A percentile compares a stretch with the other conserved stretches of the same genome.
Evolutionary conservation across 352 stramenopile species (phyloP).

Genomic region (Phytopythium montanum): DNA sequence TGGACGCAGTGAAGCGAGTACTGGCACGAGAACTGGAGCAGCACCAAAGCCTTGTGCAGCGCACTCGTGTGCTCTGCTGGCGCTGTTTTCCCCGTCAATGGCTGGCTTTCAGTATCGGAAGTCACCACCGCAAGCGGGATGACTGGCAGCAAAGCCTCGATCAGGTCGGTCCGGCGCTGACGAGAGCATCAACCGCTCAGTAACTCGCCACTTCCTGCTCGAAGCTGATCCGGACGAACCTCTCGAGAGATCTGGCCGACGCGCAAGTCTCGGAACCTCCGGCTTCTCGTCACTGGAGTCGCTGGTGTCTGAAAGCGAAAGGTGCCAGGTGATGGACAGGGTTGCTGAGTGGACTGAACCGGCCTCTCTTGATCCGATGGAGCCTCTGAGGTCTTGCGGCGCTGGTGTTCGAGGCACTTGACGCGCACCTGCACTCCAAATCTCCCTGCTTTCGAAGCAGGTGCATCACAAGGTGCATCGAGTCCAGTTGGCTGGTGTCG

Average conservation of each 20-base stretch:
- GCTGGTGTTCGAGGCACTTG: not conserved
- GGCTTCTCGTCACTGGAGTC: constrained; percentile 12
- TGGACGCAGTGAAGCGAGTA: constrained; percentile 46
- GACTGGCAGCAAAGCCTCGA: constrained; percentile 35
- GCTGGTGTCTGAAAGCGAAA: constrained; percentile 33
- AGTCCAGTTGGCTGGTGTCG: not conserved
- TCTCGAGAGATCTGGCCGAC: constrained; percentile 34
- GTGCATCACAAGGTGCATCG: too few species aligned
- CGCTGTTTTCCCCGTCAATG: not conserved
- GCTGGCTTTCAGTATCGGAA: not conserved
- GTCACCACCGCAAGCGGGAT: constrained; percentile 23
- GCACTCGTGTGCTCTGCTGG: not conserved
- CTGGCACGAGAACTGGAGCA: constrained; percentile 66
- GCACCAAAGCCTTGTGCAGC: constrained; percentile 22
- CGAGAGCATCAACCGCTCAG: not conserved
- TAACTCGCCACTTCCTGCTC: not conserved
- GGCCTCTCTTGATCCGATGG: not conserved
- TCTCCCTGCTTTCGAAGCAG: not conserved
- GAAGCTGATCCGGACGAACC: constrained; percentile 10
- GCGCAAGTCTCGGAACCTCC: constrained; percentile 19
- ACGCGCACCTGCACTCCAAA: not conserved
- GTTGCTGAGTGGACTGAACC: not conserved
- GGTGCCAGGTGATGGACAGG: not conserved
- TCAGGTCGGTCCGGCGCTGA: constrained; percentile 24
- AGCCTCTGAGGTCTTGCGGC: not conserved